Conservation (phyloP, 176 grass and related monocot genomes). For the Alopecurus myosuroides region DNA sequence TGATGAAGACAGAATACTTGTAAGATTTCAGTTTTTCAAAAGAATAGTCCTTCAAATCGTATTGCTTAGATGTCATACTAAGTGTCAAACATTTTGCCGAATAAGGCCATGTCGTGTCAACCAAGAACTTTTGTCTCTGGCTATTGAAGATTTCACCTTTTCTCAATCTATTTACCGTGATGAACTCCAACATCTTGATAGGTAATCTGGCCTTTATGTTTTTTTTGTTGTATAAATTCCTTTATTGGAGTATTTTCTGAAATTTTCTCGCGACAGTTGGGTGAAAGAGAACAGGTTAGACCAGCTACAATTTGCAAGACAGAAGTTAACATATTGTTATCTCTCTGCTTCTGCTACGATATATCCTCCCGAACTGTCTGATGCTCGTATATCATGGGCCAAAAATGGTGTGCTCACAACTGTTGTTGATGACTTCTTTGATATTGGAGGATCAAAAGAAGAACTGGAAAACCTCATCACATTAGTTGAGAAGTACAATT, state of each 20-base stretch:
- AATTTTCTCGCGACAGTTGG: neutral
- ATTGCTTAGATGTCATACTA: neutral
- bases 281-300: neutral
- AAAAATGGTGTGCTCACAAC: neutral
- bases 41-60: no score
- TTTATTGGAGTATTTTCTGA: neutral
- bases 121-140: slow-evolving; percentile 47
- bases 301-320: neutral
- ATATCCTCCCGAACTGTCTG: neutral
- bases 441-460: neutral
- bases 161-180: slow-evolving; percentile 48
- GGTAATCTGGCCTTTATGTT: slow-evolving; percentile 19
- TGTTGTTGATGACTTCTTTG: neutral
- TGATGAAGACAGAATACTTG: slow-evolving; percentile 47
- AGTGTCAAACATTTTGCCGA: slow-evolving; percentile 14
- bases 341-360: neutral
- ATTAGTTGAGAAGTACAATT: neutral
- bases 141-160: slow-evolving; percentile 39
- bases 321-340: neutral
- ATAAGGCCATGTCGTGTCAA: slow-evolving; percentile 32
- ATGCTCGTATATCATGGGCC: neutral
- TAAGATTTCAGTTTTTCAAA: slow-evolving; percentile 18
- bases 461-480: neutral
- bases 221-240: neutral
- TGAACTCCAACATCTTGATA: slow-evolving; percentile 64